A percentile compares a stretch with the other conserved stretches of the same genome.
Evolutionary conservation across 768 basidiomycete species (phyloP).

Genomic region (Kwoniella sp.): DNA sequence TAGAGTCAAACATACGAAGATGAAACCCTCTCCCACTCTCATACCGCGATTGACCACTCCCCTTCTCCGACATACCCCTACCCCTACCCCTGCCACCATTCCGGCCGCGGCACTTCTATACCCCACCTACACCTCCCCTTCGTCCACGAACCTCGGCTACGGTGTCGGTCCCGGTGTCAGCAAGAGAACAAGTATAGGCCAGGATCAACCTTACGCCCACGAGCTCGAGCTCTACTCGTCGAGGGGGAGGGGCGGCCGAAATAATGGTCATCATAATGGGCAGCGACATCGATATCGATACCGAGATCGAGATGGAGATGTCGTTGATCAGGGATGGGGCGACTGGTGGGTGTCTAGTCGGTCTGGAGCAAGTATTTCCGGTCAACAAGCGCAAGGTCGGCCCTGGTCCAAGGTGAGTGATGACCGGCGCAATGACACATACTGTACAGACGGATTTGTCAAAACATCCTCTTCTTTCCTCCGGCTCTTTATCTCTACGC

Average conservation of each 20-base stretch:
- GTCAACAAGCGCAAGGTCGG: too few species aligned
- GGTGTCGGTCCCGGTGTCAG: not conserved
- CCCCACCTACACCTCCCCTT: not conserved
- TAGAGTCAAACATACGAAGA: conserved; percentile 12
- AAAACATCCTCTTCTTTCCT: too few species aligned
- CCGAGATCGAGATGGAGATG: not conserved
- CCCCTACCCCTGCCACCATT: not conserved
- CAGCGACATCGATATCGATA: too few species aligned
- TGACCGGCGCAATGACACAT: too few species aligned
- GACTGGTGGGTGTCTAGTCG: conserved; percentile 12
- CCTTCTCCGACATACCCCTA: conserved; percentile 11
- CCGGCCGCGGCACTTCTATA: not conserved
- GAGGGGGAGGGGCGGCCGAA: too few species aligned
- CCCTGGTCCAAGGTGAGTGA: too few species aligned
- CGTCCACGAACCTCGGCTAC: not conserved
- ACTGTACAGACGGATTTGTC: too few species aligned
- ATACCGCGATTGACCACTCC: conserved; percentile 17
- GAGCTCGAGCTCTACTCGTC: too few species aligned
- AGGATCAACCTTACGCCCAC: too few species aligned
- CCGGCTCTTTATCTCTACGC: too few species aligned
- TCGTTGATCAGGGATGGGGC: conserved; percentile 10
- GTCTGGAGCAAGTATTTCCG: not conserved
- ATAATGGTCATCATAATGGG: too few species aligned
- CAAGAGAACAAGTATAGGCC: not conserved
- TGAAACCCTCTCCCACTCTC: conserved; percentile 22